Evolutionary conservation across 2,329 filamentous ascomycete species (phyloP).

Genomic region (Aspergillus hortae): DNA sequence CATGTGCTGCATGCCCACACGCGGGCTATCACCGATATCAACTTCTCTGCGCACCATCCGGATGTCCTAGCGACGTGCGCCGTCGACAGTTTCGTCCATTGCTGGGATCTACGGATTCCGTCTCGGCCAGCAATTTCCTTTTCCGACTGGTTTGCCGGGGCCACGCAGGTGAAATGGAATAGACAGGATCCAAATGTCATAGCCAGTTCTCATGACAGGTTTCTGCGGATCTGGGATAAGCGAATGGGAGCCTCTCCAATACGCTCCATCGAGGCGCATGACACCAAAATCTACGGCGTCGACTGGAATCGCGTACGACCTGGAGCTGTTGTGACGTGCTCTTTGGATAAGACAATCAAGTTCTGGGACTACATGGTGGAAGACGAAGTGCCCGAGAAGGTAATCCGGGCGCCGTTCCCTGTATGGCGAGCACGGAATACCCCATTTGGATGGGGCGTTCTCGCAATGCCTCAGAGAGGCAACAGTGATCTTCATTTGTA

Average conservation of each 20-base stretch:
- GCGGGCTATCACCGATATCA: slow-evolving; percentile 91
- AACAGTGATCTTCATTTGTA: slow-evolving; percentile 84
- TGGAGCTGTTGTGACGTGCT: slow-evolving; percentile 77
- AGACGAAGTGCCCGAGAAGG: slow-evolving; percentile 64
- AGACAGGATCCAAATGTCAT: slow-evolving; percentile 81
- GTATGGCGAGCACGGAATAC: slow-evolving; percentile 90
- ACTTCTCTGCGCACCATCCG: slow-evolving; percentile 89
- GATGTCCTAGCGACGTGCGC: slow-evolving; percentile 87
- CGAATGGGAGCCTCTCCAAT: slow-evolving; percentile 74
- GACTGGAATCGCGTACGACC: slow-evolving; percentile 84
- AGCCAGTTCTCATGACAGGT: slow-evolving; percentile 85
- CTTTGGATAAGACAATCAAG: slow-evolving; percentile 86
- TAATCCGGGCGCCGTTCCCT: slow-evolving; percentile 79
- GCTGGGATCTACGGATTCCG: slow-evolving; percentile 80
- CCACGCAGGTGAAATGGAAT: slow-evolving; percentile 94
- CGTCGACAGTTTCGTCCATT: slow-evolving; percentile 89
- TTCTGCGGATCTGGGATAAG: slow-evolving; percentile 86
- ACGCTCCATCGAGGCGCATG: slow-evolving; percentile 80
- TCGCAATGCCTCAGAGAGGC: slow-evolving; percentile 89
- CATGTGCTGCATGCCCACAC: slow-evolving; percentile 82
- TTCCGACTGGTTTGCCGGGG: slow-evolving; percentile 89
- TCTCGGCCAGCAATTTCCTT: slow-evolving; percentile 73
- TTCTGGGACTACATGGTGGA: slow-evolving; percentile 78
- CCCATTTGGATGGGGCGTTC: slow-evolving; percentile 78
- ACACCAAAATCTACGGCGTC: slow-evolving; percentile 90